phyloP scores from a whole-genome alignment of 2,329 filamentous ascomycete genomes.

The Penicillium sp. region DNA sequence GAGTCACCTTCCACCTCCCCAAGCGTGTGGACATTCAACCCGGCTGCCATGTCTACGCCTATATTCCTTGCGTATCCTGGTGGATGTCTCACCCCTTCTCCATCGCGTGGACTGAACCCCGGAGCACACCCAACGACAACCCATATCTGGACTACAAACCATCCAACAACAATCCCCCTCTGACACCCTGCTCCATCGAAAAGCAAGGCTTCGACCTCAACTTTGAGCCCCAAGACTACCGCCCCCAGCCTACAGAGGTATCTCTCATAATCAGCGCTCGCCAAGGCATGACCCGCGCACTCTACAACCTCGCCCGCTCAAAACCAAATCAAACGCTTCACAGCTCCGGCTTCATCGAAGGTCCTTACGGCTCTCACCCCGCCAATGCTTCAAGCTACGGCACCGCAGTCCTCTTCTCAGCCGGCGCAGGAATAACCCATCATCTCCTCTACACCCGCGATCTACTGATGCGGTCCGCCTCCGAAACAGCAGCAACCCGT shows the following conservation, averaged over 20 bases:
- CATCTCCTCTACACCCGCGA: conserved; percentile 63
- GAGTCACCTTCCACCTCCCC: conserved; percentile 61
- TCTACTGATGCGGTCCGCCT: conserved; percentile 54
- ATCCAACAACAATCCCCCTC: conserved; percentile 1
- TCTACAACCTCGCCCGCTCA: conserved; percentile 58
- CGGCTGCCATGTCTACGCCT: conserved; percentile 62
- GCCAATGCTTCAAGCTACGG: conserved; percentile 60
- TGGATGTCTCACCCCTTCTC: conserved; percentile 55
- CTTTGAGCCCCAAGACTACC: conserved; percentile 25
- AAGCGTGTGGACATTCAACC: conserved; percentile 55
- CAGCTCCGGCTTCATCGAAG: conserved; percentile 61
- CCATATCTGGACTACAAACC: conserved; percentile 14
- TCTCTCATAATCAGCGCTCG: conserved; percentile 61
- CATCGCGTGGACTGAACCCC: conserved; percentile 47
- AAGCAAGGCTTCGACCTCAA: conserved; percentile 33
- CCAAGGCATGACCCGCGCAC: conserved; percentile 63
- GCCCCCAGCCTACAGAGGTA: conserved; percentile 40
- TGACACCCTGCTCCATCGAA: conserved; percentile 31
- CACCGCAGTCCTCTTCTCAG: conserved; percentile 66
- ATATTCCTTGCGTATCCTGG: conserved; percentile 53
- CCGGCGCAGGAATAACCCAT: conserved; percentile 67
- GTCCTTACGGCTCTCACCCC: conserved; percentile 63
- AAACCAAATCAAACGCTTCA: conserved; percentile 52
- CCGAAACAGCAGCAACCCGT: conserved; percentile 57
- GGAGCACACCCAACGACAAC: conserved; percentile 20